phyloP scores from a whole-genome alignment of 345 rosid species.

The Murraya paniculata region DNA sequence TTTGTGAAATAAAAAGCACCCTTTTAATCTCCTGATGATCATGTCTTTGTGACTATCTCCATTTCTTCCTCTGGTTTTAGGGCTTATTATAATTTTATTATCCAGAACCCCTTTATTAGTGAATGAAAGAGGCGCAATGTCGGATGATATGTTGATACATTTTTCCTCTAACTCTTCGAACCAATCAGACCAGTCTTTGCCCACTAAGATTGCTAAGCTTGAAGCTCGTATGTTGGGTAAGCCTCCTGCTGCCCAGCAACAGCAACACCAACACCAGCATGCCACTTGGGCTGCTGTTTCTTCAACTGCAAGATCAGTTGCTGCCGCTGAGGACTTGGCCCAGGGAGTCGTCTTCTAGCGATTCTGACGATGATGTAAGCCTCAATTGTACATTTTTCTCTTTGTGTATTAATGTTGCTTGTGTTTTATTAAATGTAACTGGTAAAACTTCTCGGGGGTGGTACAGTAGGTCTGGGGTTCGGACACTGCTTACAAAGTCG shows the following conservation, averaged over 20 bases:
- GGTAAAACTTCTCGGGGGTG: too few species aligned
- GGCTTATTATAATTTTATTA: not conserved
- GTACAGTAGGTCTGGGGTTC: too few species aligned
- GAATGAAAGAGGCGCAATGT: conserved; percentile 40
- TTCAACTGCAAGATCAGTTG: conserved; percentile 39
- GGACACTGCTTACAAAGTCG: too few species aligned
- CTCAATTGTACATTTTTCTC: not conserved
- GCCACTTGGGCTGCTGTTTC: conserved; percentile 58
- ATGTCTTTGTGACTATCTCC: not conserved
- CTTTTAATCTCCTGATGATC: not conserved
- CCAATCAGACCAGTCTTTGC: conserved; percentile 91
- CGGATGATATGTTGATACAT: conserved; percentile 90
- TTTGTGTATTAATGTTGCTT: not conserved
- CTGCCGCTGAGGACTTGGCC: conserved; percentile 42
- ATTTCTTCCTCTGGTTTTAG: not conserved
- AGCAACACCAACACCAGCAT: conserved; percentile 35
- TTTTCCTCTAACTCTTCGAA: conserved; percentile 95
- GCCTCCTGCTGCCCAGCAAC: conserved; percentile 40
- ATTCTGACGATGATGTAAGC: conserved; percentile 83
- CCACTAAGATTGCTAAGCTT: conserved; percentile 95
- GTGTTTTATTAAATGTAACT: not conserved
- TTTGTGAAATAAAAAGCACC: not conserved
- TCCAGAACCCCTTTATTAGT: not conserved
- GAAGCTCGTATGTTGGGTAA: conserved; percentile 99
- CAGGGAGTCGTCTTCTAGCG: conserved; percentile 62